These are phyloP conservation scores for Puccinia horiana DNA, from an alignment of 1,284 basidiomycete species.

Conservation along the genomic window DNA sequence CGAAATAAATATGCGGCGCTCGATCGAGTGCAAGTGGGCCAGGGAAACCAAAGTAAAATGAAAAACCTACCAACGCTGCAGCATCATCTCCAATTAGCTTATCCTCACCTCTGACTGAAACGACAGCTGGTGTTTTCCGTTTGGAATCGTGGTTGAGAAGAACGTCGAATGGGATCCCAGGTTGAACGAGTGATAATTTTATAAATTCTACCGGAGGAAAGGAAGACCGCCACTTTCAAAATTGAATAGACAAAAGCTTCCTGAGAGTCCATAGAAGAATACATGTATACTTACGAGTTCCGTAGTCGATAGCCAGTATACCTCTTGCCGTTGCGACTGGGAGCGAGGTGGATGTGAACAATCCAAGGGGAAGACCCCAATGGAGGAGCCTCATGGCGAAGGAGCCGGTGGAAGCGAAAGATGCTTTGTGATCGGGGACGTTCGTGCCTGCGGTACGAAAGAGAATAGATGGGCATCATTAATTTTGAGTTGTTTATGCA, in stretches of 20 bases:
- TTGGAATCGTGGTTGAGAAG: conserved; percentile 94
- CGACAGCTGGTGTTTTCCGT: conserved; percentile 85
- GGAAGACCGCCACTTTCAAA: not conserved
- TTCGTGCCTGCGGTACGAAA: not conserved
- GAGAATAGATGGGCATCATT: not conserved
- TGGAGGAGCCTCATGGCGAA: conserved; percentile 28
- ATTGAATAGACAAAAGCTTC: not conserved
- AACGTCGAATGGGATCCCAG: conserved; percentile 93
- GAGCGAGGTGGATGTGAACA: conserved; percentile 3
- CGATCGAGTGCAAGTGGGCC: conserved; percentile 69
- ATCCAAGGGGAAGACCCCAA: conserved; percentile 30
- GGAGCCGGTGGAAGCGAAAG: not conserved
- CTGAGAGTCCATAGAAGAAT: not conserved
- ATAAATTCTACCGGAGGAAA: conserved; percentile 67
- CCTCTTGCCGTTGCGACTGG: conserved; percentile 50
- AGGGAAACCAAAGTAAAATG: conserved; percentile 64
- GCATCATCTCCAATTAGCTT: conserved; percentile 50
- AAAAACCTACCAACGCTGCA: conserved; percentile 52
- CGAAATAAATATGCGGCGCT: conserved; percentile 18
- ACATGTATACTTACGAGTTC: conserved; percentile 64
- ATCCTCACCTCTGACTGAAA: conserved; percentile 75
- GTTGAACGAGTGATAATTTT: conserved; percentile 93
- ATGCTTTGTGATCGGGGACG: not conserved
- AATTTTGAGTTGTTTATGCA: not conserved
- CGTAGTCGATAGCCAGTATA: conserved; percentile 91